Conservation (phyloP, 108 stramenopile genomes). For the Mediolabrus comicus region DNA sequence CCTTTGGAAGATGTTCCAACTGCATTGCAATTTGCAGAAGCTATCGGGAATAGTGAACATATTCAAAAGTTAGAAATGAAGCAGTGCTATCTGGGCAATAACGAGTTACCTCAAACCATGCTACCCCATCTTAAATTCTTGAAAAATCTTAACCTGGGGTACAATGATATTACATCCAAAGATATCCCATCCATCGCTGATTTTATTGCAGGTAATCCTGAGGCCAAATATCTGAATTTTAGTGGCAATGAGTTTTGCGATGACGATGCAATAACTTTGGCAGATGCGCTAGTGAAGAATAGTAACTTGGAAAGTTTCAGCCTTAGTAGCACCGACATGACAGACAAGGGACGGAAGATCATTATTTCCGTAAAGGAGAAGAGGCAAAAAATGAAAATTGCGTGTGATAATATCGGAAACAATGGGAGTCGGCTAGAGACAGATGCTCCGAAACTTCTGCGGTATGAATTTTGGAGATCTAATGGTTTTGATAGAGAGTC, state of each 20-base stretch:
- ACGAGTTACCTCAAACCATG: not conserved
- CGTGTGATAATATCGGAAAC: not conserved
- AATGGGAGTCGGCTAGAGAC: not conserved
- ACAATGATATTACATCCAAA: not conserved
- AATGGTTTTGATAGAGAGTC: not conserved
- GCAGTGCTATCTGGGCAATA: not conserved
- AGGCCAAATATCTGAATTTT: not conserved
- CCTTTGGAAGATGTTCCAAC: not conserved
- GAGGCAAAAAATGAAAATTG: not conserved
- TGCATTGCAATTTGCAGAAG: not conserved
- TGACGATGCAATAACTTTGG: not conserved
- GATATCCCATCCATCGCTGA: not conserved
- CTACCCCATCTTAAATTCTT: not conserved
- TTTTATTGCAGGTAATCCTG: not conserved
- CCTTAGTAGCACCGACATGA: not conserved
- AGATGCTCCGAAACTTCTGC: not conserved
- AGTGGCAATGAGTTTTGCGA: not conserved
- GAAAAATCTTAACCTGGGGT: not conserved
- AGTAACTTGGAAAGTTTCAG: not conserved
- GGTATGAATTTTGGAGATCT: not conserved
- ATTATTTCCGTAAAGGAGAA: not conserved
- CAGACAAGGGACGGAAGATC: not conserved
- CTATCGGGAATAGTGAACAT: not conserved
- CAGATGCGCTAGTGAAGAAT: not conserved
- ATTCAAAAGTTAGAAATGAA: not conserved